Evolutionary conservation across 1,284 basidiomycete species (phyloP), one percentile per base, ranked within the genome.

Genomic region (Sporisorium iseilematis-ciliati): DNA sequence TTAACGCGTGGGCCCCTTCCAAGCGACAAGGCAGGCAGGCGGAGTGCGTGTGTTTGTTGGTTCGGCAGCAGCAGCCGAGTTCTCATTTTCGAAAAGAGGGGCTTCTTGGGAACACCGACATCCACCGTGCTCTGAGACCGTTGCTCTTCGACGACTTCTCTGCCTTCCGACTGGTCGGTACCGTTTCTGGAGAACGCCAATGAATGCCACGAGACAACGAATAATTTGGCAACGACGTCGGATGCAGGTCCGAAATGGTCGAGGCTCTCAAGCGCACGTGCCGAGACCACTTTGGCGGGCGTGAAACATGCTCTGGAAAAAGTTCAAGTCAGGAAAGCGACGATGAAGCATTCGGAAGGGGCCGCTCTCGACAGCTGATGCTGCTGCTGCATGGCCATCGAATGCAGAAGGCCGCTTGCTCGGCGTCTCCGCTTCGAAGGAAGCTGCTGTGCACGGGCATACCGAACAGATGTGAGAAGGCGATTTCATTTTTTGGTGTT

Each of bases 31-130:
- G 21, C 25, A 26, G 16, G 48, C 26, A 48, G 46, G 21, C 46
- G n/a, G 46, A 18, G 26, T 29, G 46, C 46, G 29, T 49, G 48
- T 49, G 25, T 29, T 38, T 49, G 48, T 49, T 49, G 45, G 45
- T 46, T 7, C 10, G 6, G 25, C 43, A 48, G n/a, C 46, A 48
- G n/a, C 46, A 48, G 46, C 46, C 46, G 46, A 48, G 26, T 48
- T 48, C n/a, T 8, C 5, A 5, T 14, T 25, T 31, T 18, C 26
- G 4, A 11, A 48, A 26, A 49, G 48, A 49, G 48, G 48, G 48
- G 48, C 29, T 49, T 31, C 35, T 38, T 38, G 35, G 48, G 20
- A n/a, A 38, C 35, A 38, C 35, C 35, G 35, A 38, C 35, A 16
- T 38, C 12, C 12, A 38, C 35, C 35, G 14, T 38, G 35, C 35